Evolutionary conservation across 306 rosid species (phyloP).

Genomic region (Vigna hirtella): DNA sequence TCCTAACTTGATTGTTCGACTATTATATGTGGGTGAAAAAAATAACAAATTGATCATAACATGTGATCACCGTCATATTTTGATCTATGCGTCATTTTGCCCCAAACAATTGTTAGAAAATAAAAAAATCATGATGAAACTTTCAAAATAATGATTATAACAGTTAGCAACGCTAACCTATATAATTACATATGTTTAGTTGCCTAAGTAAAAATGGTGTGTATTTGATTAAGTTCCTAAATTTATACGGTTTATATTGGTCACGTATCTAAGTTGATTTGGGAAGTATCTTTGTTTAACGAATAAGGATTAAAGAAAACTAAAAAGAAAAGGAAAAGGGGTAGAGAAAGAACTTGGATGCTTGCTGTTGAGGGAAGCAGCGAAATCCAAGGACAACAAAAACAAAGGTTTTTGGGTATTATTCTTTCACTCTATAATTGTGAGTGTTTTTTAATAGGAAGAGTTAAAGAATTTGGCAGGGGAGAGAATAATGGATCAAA

Average conservation of each 20-base stretch:
- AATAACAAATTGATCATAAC: too few relatives aligned
- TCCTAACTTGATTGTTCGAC: too few relatives aligned
- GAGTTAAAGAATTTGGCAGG: constrained; percentile 7
- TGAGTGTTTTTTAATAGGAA: constrained; percentile 17
- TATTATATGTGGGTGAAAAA: too few relatives aligned
- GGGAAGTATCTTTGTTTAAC: neutral
- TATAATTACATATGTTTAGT: neutral
- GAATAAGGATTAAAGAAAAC: constrained; percentile 13
- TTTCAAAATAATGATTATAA: too few relatives aligned
- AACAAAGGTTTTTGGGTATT: constrained; percentile 37
- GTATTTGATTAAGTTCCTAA: neutral
- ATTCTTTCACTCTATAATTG: constrained; percentile 47
- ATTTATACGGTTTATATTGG: neutral
- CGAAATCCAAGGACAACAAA: constrained; percentile 52
- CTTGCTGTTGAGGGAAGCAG: constrained; percentile 62
- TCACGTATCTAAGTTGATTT: neutral
- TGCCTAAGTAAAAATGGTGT: neutral
- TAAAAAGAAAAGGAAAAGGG: neutral
- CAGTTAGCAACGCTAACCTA: neutral
- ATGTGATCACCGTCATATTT: too few relatives aligned
- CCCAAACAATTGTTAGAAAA: too few relatives aligned
- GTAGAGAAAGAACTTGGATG: constrained; percentile 54
- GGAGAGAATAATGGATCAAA: constrained; percentile 51
- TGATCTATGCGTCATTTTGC: too few relatives aligned
- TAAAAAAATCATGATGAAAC: neutral